Percentiles rank a stretch among this genome's conserved stretches.
These are phyloP conservation scores for Silybum marianum DNA, from an alignment of 129 eudicot genomes.

Conservation along the genomic window DNA sequence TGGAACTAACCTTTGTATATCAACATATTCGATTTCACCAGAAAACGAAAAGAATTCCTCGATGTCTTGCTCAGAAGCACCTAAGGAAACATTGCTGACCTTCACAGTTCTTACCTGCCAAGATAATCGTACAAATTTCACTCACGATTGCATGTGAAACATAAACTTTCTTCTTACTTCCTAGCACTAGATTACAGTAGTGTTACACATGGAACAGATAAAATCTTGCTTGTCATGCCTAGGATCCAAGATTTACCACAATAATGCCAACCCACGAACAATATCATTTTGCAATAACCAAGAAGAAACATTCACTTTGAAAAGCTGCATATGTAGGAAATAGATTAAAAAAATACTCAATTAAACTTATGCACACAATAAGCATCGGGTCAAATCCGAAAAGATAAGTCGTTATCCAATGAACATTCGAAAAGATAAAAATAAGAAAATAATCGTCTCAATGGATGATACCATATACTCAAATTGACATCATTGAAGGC, in stretches of 20 bases:
- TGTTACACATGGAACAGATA: no score
- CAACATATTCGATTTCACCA: constrained; percentile 69
- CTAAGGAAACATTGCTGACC: constrained; percentile 70
- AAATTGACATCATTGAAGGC: not conserved
- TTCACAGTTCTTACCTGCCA: constrained; percentile 62
- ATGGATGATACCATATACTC: not conserved
- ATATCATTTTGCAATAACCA: constrained; percentile 2
- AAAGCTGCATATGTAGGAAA: not conserved
- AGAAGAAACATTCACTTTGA: not conserved
- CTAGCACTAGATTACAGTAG: not conserved
- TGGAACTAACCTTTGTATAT: constrained; percentile 53
- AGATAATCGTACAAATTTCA: constrained; percentile 8
- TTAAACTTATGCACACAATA: not conserved
- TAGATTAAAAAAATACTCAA: not conserved
- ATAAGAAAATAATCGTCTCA: not conserved
- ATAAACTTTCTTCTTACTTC: not conserved
- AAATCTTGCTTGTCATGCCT: no score
- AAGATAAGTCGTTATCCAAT: not conserved
- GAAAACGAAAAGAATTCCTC: constrained; percentile 86
- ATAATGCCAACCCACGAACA: not conserved
- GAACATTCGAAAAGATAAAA: not conserved
- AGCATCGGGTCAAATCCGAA: not conserved
- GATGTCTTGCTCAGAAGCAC: constrained; percentile 74
- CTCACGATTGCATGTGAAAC: constrained; percentile 6
- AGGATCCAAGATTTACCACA: not conserved